Base-by-base conservation (phyloP, 176 grass and related monocot genomes). In the Aegilops longissima region DNA sequence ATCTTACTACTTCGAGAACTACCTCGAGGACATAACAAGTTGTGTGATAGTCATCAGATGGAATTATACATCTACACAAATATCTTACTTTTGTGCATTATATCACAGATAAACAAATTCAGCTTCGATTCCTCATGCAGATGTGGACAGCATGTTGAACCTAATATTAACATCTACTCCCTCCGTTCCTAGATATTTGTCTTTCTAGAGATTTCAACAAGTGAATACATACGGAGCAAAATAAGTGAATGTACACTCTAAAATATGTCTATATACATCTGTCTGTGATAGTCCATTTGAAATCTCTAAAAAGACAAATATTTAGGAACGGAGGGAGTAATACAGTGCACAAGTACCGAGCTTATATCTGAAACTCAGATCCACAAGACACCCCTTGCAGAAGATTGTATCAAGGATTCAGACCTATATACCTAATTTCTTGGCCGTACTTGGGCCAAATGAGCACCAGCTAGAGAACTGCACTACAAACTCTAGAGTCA, bases 391-490 rank as follows among this genome's bases (percentile, higher is more conserved):
- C 68, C 71, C 35, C 34, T 49, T 35, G 68, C 8, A 12, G 3
- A 84, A 82, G 14, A 83, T 49, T 69, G 64, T 49, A 61, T 49
- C 16, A 80, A 75, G 61, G 21, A 47, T 49, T 69, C 35, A 70
- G 61, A 76, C 27, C 36, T 80, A 82, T 27, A 52, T 76, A 87
- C 76, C 51, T 52, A 81, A 84, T 84, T 81, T 62, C 49, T 84
- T 88, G 85, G 85, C 76, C 33, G 85, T 81, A 88, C 68, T 63
- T 80, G 69, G 20, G 47, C 25, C 36, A 75, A 80, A 34, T 17
- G 47, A 58, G 80, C 40, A 83, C 18, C 58, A 79, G 83, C 8
- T 73, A 80, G 13, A 61, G 73, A 80, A 75, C 68, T 61, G 79
- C 44, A 79, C 40, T 66, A 61, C 6, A 44, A 83, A 39, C 17